Percentiles rank a stretch among this genome's conserved stretches.
These are phyloP conservation scores for Calonectria hongkongensis DNA, from an alignment of 2,329 filamentous ascomycete species.

Conservation along the genomic window DNA sequence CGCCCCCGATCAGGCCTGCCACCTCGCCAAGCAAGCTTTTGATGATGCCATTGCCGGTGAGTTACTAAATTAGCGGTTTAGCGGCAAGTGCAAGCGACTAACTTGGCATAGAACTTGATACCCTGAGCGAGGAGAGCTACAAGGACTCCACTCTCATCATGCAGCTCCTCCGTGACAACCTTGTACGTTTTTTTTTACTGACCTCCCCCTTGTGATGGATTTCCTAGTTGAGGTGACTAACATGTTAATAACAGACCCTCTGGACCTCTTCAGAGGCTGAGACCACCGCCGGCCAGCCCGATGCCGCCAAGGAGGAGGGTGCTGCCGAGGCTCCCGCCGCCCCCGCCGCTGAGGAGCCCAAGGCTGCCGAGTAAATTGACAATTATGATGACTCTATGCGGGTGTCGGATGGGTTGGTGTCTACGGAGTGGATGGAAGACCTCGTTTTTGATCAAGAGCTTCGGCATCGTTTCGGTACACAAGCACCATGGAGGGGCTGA, in stretches of 20 bases:
- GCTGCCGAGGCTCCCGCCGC: conserved; percentile 71
- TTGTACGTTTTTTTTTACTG: conserved; percentile 74
- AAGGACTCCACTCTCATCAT: conserved; percentile 99
- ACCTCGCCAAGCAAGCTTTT: conserved; percentile 99
- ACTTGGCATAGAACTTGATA: conserved; percentile 85
- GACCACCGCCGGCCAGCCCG: conserved; percentile 75
- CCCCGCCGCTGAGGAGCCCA: conserved; percentile 76
- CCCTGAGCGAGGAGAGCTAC: conserved; percentile 98
- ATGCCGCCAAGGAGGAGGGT: conserved; percentile 68
- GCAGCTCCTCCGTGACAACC: conserved; percentile 97
- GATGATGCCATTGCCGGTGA: conserved; percentile 93
- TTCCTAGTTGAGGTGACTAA: conserved; percentile 54
- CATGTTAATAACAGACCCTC: conserved; percentile 80
- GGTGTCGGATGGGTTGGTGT: conserved; percentile 74
- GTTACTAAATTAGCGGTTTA: not conserved
- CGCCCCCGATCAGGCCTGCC: conserved; percentile 98
- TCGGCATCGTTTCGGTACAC: conserved; percentile 70
- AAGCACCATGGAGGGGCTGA: conserved; percentile 62
- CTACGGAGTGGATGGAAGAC: conserved; percentile 78
- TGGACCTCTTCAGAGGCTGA: conserved; percentile 99
- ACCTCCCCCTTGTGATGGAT: no score
- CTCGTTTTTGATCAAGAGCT: conserved; percentile 70
- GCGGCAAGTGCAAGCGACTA: conserved; percentile 21
- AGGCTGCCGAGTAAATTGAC: conserved; percentile 76
- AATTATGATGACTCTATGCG: conserved; percentile 56